Conservation (phyloP, 2,329 filamentous ascomycete species). For the Pyrenochaeta sp. region DNA sequence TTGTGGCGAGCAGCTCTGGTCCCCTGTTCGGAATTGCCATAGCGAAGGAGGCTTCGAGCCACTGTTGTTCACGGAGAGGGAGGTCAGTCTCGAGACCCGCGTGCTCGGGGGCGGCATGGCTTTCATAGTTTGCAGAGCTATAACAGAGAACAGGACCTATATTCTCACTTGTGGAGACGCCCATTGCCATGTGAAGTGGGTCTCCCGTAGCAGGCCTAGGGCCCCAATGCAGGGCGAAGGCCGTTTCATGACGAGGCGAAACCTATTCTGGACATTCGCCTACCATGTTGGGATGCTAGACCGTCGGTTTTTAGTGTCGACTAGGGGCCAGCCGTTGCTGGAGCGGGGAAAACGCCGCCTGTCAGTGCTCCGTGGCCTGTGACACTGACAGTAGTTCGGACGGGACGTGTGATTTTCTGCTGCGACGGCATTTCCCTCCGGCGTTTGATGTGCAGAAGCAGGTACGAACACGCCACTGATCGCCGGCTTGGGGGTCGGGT, state of each 20-base stretch:
- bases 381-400: too few relatives aligned
- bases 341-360: not conserved
- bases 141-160: too few relatives aligned
- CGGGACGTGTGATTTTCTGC: too few relatives aligned
- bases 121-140: constrained; percentile 27
- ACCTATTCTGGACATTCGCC: constrained; percentile 18
- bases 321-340: constrained; percentile 2
- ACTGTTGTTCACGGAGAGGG: constrained; percentile 5
- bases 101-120: constrained; percentile 14
- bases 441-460: not conserved
- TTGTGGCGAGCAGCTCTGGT: constrained; percentile 40
- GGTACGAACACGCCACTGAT: not conserved
- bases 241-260: constrained; percentile 27
- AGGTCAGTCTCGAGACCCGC: constrained; percentile 10
- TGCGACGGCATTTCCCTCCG: too few relatives aligned
- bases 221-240: constrained; percentile 18
- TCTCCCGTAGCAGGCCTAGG: constrained; percentile 17
- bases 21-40: constrained; percentile 44
- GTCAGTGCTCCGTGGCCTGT: not conserved
- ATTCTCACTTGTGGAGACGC: too few relatives aligned
- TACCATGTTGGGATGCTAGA: too few relatives aligned
- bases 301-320: too few relatives aligned
- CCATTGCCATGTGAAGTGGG: constrained; percentile 31
- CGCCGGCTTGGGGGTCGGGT: not conserved
- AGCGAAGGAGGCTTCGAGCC: constrained; percentile 10